These are phyloP conservation scores for Acrocalymma vagum DNA, from an alignment of 2,329 filamentous ascomycete genomes.

Conservation along the genomic window DNA sequence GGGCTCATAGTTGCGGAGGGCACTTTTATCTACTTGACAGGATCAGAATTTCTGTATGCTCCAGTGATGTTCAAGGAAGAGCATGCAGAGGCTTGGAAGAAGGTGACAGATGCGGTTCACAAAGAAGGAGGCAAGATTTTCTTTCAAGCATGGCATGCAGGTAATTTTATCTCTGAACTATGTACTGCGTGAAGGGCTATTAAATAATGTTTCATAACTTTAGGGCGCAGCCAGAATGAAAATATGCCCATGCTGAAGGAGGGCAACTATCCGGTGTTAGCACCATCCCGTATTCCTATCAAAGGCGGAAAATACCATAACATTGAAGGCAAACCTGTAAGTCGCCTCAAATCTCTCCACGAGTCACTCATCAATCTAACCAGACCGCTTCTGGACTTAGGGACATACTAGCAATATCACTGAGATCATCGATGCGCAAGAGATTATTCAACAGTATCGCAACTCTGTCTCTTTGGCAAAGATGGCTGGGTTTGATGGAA, in stretches of 20 bases:
- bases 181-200: too few species aligned
- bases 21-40: conserved; percentile 24
- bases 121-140: conserved; percentile 26
- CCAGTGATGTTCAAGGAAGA: conserved; percentile 25
- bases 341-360: background rate
- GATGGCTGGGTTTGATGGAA: conserved; percentile 15
- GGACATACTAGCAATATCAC: conserved; percentile 11
- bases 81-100: conserved; percentile 27
- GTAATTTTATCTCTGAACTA: too few species aligned
- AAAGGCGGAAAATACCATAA: conserved; percentile 25
- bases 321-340: conserved; percentile 17
- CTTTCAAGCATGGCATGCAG: conserved; percentile 33
- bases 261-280: conserved; percentile 21
- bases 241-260: conserved; percentile 28
- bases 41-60: conserved; percentile 26
- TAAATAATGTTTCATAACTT: too few species aligned
- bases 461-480: conserved; percentile 7
- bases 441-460: conserved; percentile 10
- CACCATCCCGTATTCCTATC: conserved; percentile 21
- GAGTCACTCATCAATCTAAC: background rate
- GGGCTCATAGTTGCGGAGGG: conserved; percentile 32
- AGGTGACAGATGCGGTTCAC: conserved; percentile 29
- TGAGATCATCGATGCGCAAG: conserved; percentile 4
- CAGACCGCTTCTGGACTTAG: background rate
- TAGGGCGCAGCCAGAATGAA: conserved; percentile 26